Evolutionary conservation across 1,139 yeast species (phyloP), one percentile per base, ranked within the genome.

Genomic region (Suhomyces bokatorum): DNA sequence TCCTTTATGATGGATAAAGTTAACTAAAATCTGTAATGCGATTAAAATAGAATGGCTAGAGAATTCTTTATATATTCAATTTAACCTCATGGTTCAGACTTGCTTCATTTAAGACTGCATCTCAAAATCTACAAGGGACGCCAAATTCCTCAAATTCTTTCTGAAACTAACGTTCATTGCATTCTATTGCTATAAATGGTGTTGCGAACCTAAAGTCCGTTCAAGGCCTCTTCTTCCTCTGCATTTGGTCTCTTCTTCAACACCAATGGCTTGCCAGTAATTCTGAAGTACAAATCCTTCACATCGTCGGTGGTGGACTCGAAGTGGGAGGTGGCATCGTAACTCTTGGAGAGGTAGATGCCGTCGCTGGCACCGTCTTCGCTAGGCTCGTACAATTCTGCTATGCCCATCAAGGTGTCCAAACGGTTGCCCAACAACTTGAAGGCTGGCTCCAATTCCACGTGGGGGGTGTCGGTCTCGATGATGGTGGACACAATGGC

Each of bases 241-340:
- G 70, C 80, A 39, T 78, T 74, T 35, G 80, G 75, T 61, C 95
- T 83, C 67, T 86, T 80, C 73, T 88, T 84, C 58, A 93, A 78
- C 28, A 87, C 95, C 60, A 93, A 78, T 17, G 96, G 96, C 66
- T 88, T 87, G 43, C 98, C 98, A 40, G 87, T 89, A 54, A 95
- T 85, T 66, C 99, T 81, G 68, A 85, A 83, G 69, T 95, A 56
- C 51, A 93, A 80, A 64, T 93, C 97, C 69, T 90, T 90, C 56
- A 93, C 96, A 64, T 93, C 99, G 63, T 93, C 98, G 38, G 99
- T 93, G 60, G 96, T 87, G 37, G 95, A 75, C 68, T 93, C 99
- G 63, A 93, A 93, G 70, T 93, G 99, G 11, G 97, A 89, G 10
- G 96, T 78, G 1, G 99, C 87, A 64, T 93, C 99, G 65, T 91